Evolutionary conservation across 1,284 basidiomycete species (phyloP), one percentile per base, ranked within the genome.

Genomic region (Wolfiporia cocos): DNA sequence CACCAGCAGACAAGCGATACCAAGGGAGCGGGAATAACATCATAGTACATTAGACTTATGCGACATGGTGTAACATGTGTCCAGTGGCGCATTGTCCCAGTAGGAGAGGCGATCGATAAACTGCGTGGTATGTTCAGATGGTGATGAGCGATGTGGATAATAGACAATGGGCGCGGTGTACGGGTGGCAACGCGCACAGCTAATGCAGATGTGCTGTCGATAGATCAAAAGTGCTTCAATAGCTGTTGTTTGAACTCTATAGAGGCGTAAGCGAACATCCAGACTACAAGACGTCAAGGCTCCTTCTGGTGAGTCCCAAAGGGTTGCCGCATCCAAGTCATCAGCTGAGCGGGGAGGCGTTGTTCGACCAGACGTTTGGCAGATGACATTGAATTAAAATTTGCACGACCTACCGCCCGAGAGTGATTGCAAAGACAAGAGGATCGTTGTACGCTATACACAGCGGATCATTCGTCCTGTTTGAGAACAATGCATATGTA

Each of bases 381-480:
- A 42, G 1, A 15, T 33, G 9, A 22, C 20, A n/a, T 29, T 7
- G 9, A 14, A 6, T 3, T 19, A n/a, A 6, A 21, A 5, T 39
- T 19, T 29, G 20, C 9, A 17, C 0, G 5, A 64, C 75, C 33
- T 54, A 88, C 88, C 87, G 53, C 89, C 89, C 35, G 92, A 72
- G 21, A 92, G 67, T 7, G 86, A 89, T 55, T 92, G 89, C 43
- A 92, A 62, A 6, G 89, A 92, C n/a, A 92, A 66, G 11, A 92
- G 71, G 34, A 92, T 86, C 0, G 88, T 91, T 91, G 86, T 22
- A 92, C 90, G 44, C 86, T 89, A 60, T 92, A 90, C 2, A 92
- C 83, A 7, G 90, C 89, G 10, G 86, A 89, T 90, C 89, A 92
- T 58, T 92, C 87, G 62, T 92, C 88, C 84, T 92, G 50, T 2